Evolutionary conservation across 2,329 filamentous ascomycete species (phyloP), one percentile per base, ranked within the genome.

Genomic region (Phoma sp.): DNA sequence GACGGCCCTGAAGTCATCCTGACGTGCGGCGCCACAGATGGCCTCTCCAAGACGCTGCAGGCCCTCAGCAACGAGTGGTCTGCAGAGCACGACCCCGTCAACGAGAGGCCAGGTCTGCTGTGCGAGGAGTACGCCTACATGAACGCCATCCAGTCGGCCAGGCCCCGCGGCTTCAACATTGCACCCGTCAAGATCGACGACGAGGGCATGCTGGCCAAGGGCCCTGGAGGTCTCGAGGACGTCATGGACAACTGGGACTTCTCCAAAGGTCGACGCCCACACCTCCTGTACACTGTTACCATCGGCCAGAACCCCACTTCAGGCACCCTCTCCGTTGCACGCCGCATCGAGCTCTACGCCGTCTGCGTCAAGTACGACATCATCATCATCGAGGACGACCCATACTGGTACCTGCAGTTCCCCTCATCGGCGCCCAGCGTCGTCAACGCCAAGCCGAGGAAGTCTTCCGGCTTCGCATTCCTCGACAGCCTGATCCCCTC

Each of bases 341-440:
- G 94, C 36, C 85, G 91, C 51, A 89, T 85, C 66, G 87, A 92
- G 46, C 83, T 97, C 25, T 97, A 97, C 71, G 85, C 83, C 17
- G 73, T 97, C 13, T 95, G 90, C 76, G 87, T 87, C 72, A 85
- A 88, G 71, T 96, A 91, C 77, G 92, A 97, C 74, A 84, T 97
- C 60, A 85, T 97, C 68, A 96, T 97, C 62, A 79, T 96, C 58
- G 94, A 98, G 75, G 94, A 98, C 67, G 93, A 97, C 60, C 94
- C 94, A 6, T 97, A 97, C 79, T 97, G 92, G 91, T 94, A 95
- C 74, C 82, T 98, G 8, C 94, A 97, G 73, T 97, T 86, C 75
- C 91, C 92, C 0, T 90, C 90, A 0, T 88, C 90, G 0, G 84
- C 78, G 8, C 71, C 79, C 46, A 68, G 63, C 32, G 53, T 39